Conservation (phyloP, 1,139 yeast species). For the Geotrichum candidum region DNA sequence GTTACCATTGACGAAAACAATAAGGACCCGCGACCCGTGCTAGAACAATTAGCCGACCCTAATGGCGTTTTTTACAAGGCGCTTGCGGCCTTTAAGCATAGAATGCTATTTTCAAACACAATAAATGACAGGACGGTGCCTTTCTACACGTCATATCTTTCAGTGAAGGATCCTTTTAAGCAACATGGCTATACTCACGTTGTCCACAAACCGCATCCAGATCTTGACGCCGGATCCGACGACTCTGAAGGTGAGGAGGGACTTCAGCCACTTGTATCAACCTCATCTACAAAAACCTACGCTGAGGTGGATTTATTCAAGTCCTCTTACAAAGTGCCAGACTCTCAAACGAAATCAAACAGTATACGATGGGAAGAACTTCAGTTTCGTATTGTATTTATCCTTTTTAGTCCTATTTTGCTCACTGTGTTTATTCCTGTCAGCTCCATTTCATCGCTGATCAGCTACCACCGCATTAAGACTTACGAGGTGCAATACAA, state of each 20-base stretch:
- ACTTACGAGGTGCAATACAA: conserved; percentile 14
- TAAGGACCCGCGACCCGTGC: conserved; percentile 18
- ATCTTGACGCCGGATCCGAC: conserved; percentile 1
- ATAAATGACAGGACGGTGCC: conserved; percentile 66
- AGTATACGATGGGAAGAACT: conserved; percentile 12
- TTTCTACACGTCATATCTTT: conserved; percentile 48
- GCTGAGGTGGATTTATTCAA: conserved; percentile 26
- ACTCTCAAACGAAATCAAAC: conserved; percentile 3
- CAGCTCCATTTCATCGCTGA: conserved; percentile 24
- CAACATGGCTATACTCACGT: conserved; percentile 25
- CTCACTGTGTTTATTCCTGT: conserved; percentile 26
- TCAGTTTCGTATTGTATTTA: conserved; percentile 19
- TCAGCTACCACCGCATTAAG: conserved; percentile 24
- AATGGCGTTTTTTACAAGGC: conserved; percentile 49
- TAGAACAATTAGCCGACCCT: conserved; percentile 54
- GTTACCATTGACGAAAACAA: conserved; percentile 33
- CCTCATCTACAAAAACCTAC: conserved; percentile 20
- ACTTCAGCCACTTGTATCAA: neutral
- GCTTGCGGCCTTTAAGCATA: conserved; percentile 49
- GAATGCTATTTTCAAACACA: conserved; percentile 63
- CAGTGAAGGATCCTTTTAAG: conserved; percentile 45
- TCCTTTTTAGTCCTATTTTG: conserved; percentile 24
- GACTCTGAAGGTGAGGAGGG: conserved; percentile 15
- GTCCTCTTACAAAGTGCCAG: conserved; percentile 20
- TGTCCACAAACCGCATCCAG: conserved; percentile 10